phyloP scores from a whole-genome alignment of 495 filamentous ascomycete species.

The Aspergillus leporis region DNA sequence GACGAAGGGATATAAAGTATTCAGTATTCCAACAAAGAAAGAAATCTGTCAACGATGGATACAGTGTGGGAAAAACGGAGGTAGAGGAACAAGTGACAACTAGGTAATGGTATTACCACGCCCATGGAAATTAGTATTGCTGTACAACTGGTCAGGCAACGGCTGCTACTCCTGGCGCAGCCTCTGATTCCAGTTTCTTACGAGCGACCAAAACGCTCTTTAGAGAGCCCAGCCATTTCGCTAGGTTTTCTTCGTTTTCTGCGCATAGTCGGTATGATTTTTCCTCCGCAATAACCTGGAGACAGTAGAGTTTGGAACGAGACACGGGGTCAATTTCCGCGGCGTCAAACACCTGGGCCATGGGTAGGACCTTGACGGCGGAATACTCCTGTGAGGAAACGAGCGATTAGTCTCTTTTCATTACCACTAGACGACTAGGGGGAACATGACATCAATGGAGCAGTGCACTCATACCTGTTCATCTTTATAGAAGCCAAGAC shows the following conservation, averaged over 20 bases:
- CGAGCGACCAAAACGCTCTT: slow-evolving; percentile 74
- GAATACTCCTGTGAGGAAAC: slow-evolving; percentile 66
- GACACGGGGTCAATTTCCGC: slow-evolving; percentile 90
- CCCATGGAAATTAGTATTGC: background rate
- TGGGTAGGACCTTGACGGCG: slow-evolving; percentile 76
- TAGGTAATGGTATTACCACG: background rate
- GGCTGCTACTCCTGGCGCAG: slow-evolving; percentile 13
- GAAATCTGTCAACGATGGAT: background rate
- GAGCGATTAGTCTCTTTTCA: slow-evolving; percentile 19
- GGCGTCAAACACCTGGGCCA: slow-evolving; percentile 81
- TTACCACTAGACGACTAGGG: background rate
- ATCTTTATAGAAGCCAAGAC: slow-evolving; percentile 89
- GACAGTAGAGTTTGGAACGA: slow-evolving; percentile 77
- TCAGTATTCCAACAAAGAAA: background rate
- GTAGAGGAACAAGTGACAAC: background rate
- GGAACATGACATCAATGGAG: background rate
- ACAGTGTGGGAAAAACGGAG: slow-evolving; percentile 6
- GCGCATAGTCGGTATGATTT: slow-evolving; percentile 89
- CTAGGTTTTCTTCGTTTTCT: slow-evolving; percentile 75
- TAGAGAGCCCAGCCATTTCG: slow-evolving; percentile 83
- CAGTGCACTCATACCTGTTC: slow-evolving; percentile 53
- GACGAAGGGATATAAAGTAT: background rate
- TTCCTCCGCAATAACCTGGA: slow-evolving; percentile 94
- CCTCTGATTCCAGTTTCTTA: slow-evolving; percentile 48
- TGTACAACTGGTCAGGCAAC: slow-evolving; percentile 1